phyloP scores from a whole-genome alignment of 495 filamentous ascomycete species.

The Neurospora sublineolata region DNA sequence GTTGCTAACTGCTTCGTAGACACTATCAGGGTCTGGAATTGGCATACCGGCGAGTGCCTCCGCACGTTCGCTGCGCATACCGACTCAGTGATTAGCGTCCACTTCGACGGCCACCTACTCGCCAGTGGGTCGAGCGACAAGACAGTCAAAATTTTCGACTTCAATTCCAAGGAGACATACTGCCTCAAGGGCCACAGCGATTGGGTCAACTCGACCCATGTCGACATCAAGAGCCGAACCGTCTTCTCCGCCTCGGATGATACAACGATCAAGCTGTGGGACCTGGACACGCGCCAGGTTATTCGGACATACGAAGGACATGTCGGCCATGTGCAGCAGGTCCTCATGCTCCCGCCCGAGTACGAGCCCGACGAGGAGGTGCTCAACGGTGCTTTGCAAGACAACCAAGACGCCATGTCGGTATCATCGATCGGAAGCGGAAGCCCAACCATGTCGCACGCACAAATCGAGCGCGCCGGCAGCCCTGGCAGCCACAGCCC shows the following conservation, averaged over 20 bases:
- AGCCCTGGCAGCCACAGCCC: background rate
- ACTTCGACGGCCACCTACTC: conserved; percentile 73
- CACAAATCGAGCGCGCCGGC: conserved; percentile 5
- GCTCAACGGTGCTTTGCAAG: conserved; percentile 37
- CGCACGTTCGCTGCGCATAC: conserved; percentile 68
- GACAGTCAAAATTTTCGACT: conserved; percentile 90
- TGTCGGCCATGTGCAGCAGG: conserved; percentile 88
- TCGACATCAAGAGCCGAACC: conserved; percentile 71
- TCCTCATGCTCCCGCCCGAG: conserved; percentile 67
- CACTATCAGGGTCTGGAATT: conserved; percentile 89
- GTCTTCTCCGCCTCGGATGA: conserved; percentile 91
- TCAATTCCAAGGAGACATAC: conserved; percentile 67
- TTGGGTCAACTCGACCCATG: conserved; percentile 86
- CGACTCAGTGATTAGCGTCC: conserved; percentile 68
- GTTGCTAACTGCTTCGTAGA: conserved; percentile 12
- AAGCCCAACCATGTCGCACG: conserved; percentile 18
- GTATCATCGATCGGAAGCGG: conserved; percentile 27
- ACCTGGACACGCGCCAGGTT: conserved; percentile 63
- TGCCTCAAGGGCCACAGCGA: conserved; percentile 74
- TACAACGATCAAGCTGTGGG: conserved; percentile 65
- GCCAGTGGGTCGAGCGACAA: conserved; percentile 81
- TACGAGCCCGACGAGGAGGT: conserved; percentile 72
- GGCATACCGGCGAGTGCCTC: conserved; percentile 81
- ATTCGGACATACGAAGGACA: conserved; percentile 83
- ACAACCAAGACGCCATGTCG: conserved; percentile 45